Evolutionary conservation across 2,329 filamentous ascomycete species (phyloP), one percentile per base, ranked within the genome.

Genomic region (Trichoderma brevicompactum): DNA sequence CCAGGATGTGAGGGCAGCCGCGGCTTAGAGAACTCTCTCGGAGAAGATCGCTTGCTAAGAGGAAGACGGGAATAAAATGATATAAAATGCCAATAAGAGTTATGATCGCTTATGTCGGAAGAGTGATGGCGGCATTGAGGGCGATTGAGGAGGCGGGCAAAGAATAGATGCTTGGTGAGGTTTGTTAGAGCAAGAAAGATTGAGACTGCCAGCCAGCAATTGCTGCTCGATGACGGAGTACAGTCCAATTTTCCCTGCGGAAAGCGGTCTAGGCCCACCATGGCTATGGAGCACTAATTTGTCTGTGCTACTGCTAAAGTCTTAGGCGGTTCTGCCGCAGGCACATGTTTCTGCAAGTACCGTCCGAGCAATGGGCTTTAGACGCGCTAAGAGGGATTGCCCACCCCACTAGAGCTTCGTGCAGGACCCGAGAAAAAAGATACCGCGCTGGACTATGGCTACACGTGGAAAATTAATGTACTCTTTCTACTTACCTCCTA

Each of bases 161-260:
- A 19, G n/a, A 17, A 44, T 46, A 43, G 38, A 53, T 46, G 59
- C 4, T 23, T 52, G 44, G 48, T 56, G 52, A 48, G 28, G 56
- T 52, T 59, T 64, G 49, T 46, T 40, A 9, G 40, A 46, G n/a
- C 49, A 53, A 41, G 41, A 63, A 44, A 28, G 7, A 12, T 54
- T 19, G 48, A 54, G 56, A 34, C 46, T 60, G 56, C 56, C 19
- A 17, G 49, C 52, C 41, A 61, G 46, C 58, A 61, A 54, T 56
- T 41, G 46, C 48, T 54, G 64, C 58, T 65, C 48, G 56, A 65
- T 65, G 64, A 65, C 56, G 64, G 40, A 65, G 55, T 32, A 17
- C 23, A 46, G 50, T 36, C 63, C 63, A 61, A 65, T 44, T 65
- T 65, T 61, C 44, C 61, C 36, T 46, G 40, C 36, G 32, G 41